Base-by-base conservation (phyloP, 805 yeast species). In the Saccharomyces jurei region DNA sequence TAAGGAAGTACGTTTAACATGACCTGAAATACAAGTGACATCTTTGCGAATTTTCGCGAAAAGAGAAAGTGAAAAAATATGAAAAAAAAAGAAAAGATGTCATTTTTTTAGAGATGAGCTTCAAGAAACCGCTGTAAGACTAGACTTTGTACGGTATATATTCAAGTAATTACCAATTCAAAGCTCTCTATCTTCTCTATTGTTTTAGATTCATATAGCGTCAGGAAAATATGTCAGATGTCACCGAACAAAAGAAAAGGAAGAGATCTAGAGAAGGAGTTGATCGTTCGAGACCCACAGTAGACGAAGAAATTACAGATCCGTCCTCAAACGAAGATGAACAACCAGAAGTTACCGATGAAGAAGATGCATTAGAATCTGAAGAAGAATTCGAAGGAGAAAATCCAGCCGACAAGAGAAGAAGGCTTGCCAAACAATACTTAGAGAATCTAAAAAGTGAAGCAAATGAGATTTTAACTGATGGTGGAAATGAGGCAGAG, bases 371-470 rank as follows among this genome's bases (percentile, higher is more conserved):
- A 10, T 58, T 79, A 25, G 81, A 79, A 14, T 82, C 86, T 13
- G 92, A 86, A 31, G 94, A 84, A 60, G 95, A 86, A 61, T 81
- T 83, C 59, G 81, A 75, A 14, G 78, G 77, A 17, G 98, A 92
- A 70, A 81, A 82, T 50, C 95, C 91, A 8, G 95, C 96, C 0
- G 99, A 94, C 65, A 90, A 89, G 71, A 82, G 99, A 71, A 81
- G 99, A 72, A 77, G 98, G 65, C 77, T 94, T 56, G 98, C 98
- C 17, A 90, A 90, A 70, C 94, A 91, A 70, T 94, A 94, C 70
- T 74, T 94, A 58, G 90, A 86, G 49, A 87, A 86, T 64, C 73
- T 94, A 64, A 82, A 87, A 67, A 72, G 75, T 3, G 89, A 86
- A 57, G 78, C 77, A 21, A 78, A 74, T 27, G 72, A 68, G 1